phyloP scores from a whole-genome alignment of 331 rosid genomes.

The Quercus phellos region DNA sequence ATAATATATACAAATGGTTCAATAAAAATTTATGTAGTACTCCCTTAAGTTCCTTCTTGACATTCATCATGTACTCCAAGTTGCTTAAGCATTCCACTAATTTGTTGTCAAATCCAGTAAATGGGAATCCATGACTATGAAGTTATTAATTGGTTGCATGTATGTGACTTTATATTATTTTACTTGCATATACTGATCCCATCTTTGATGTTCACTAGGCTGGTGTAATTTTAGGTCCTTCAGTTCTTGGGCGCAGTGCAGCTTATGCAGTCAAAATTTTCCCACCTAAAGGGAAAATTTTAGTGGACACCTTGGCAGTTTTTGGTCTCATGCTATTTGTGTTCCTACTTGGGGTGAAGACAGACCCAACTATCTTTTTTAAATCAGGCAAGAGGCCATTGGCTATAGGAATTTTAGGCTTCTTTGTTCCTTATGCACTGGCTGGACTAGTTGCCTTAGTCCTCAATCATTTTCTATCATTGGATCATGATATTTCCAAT shows the following conservation, averaged over 20 bases:
- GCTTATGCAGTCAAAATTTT: slow-evolving; percentile 34
- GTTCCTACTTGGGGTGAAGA: slow-evolving; percentile 57
- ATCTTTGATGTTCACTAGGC: slow-evolving; percentile 33
- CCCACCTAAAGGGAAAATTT: slow-evolving; percentile 34
- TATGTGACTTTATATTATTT: not conserved
- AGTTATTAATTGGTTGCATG: not conserved
- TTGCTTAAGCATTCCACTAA: too few relatives aligned
- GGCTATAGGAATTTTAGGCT: slow-evolving; percentile 35
- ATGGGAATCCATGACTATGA: not conserved
- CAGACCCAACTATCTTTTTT: slow-evolving; percentile 38
- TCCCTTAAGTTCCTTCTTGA: not conserved
- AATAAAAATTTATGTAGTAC: not conserved
- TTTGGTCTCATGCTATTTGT: slow-evolving; percentile 53
- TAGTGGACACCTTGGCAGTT: slow-evolving; percentile 43
- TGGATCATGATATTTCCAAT: slow-evolving; percentile 28
- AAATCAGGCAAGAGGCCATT: slow-evolving; percentile 46
- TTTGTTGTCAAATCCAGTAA: not conserved
- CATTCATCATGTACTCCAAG: not conserved
- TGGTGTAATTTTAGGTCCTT: slow-evolving; percentile 58
- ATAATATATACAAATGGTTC: not conserved
- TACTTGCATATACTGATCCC: not conserved
- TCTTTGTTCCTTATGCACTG: slow-evolving; percentile 41
- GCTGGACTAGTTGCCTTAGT: slow-evolving; percentile 7
- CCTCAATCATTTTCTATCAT: not conserved
- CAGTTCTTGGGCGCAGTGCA: slow-evolving; percentile 36